Evolutionary conservation across 2,329 filamentous ascomycete genomes (phyloP), one percentile per base, ranked within the genome.

Genomic region (Aspergillus sp.): DNA sequence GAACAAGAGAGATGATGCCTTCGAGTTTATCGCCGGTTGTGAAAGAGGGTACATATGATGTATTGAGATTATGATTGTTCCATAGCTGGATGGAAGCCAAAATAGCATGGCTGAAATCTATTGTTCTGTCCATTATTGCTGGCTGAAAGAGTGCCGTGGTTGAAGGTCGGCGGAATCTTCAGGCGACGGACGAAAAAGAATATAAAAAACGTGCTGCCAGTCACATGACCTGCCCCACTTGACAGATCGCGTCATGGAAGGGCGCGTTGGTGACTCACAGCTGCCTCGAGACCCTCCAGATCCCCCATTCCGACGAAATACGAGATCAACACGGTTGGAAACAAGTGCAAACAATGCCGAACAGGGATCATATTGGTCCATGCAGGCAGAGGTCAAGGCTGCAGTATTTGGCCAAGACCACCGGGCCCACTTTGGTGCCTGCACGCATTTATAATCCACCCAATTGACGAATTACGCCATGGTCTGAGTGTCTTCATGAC

Each of bases 21-120:
- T 58, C 36, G n/a, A 61, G 55, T 12, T 42, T 59, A 16, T 61
- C 59, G 10, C 59, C 59, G 2, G 59, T 59, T 26, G 53, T 29
- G 47, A 53, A 58, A 3, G 59, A 61, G 14, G 46, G 39, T 2
- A 58, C 24, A 31, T 57, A 60, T 5, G 53, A 39, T 2, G 26
- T 10, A 32, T 31, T 31, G 6, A 32, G 46, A 2, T n/a, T 22
- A 11, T 20, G 10, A 11, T 22, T 22, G 18, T 45, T 50, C n/a
- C 32, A 32, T 6, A 58, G 11, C 12, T 31, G 32, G 18, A 58
- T 55, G 18, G 54, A 39, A 6, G 54, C 47, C 24, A 47, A 32
- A 14, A 58, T 42, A 11, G 52, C 42, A 47, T 54, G 31, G 45
- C n/a, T 46, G 42, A 52, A 39, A 31, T 36, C 52, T 29, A 42